Base-by-base conservation (phyloP, 208 protist genomes). In the Phytomonas sp. region DNA sequence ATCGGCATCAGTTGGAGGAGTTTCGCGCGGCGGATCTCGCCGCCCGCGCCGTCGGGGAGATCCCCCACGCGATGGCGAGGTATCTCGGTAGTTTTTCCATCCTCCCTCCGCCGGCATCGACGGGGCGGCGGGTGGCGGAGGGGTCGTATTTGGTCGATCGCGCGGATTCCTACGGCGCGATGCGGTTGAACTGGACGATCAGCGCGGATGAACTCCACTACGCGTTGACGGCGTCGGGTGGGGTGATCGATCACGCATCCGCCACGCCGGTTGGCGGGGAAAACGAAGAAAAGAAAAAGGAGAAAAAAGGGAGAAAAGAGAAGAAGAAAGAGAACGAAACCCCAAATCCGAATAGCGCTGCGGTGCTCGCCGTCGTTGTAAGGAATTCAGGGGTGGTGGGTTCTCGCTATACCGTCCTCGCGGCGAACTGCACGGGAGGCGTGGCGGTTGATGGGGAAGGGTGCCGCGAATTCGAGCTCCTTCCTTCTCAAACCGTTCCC, bases 1-100 rank as follows among this genome's bases (percentile, higher is more conserved):
- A 89, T 46, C 76, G 37, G 1, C 70, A 85, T 28, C 89, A 95
- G 66, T 68, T 95, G 60, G 82, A 80, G 17, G 81, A 93, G 51
- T 75, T 80, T 23, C 83, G 82, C 36, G 60, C 68, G 4, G 65
- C 61, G 15, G 87, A 92, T 33, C 34, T 79, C 63, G 74, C 26
- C 9, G 15, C 13, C 36, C 71, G 86, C 15, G 51, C 74, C 20
- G 46, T 64, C 34, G 82, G 79, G 28, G 31, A 67, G 15, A 75
- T 34, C 13, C 79, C 71, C 28, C 61, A 62, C n/a, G 89, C 87
- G 72, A 78, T 89, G 64, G 77, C 71, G n/a, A 36, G 66, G 32
- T 77, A 65, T 56, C 70, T 87, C 31, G 81, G 83, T 34, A 60
- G 66, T 28, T 84, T 81, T 37, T 61, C 30, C 8, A 56, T 51